These are phyloP conservation scores for Fusarium stilboides DNA, from an alignment of 2,329 filamentous ascomycete genomes.

Conservation along the genomic window DNA sequence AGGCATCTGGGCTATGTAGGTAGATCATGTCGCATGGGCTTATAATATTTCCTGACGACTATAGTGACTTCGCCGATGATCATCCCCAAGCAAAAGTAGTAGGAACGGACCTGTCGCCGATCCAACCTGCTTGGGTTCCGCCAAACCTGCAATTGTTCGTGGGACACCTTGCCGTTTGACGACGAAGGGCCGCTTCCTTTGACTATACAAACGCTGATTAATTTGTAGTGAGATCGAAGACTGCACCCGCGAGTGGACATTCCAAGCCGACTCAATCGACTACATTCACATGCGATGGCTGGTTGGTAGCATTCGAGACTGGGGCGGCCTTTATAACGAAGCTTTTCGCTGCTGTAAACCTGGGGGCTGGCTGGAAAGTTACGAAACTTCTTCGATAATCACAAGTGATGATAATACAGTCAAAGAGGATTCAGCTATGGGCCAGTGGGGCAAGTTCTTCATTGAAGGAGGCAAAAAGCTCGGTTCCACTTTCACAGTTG, in stretches of 20 bases:
- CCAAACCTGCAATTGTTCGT: conserved; percentile 1
- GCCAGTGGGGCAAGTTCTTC: not conserved
- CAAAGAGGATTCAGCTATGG: not conserved
- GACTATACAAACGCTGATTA: not conserved
- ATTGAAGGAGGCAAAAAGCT: not conserved
- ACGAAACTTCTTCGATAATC: not conserved
- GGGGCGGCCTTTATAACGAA: not conserved
- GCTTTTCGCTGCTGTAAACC: not conserved
- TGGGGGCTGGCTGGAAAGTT: not conserved
- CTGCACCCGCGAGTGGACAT: not conserved
- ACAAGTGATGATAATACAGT: conserved; percentile 1
- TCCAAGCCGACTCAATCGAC: not conserved
- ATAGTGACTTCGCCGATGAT: not conserved
- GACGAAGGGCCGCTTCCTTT: no score
- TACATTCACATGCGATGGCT: not conserved
- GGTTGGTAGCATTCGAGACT: not conserved
- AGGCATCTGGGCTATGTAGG: conserved; percentile 2
- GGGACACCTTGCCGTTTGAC: no score
- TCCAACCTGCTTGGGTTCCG: conserved; percentile 4
- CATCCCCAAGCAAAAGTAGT: not conserved
- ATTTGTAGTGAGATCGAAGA: not conserved
- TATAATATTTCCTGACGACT: not conserved
- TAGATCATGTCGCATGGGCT: accelerated
- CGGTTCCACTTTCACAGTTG: not conserved
- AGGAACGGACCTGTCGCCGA: not conserved